Percentiles rank a stretch among this genome's conserved stretches.
phyloP scores from a whole-genome alignment of 495 filamentous ascomycete genomes.

The Sordaria brevicollis region DNA sequence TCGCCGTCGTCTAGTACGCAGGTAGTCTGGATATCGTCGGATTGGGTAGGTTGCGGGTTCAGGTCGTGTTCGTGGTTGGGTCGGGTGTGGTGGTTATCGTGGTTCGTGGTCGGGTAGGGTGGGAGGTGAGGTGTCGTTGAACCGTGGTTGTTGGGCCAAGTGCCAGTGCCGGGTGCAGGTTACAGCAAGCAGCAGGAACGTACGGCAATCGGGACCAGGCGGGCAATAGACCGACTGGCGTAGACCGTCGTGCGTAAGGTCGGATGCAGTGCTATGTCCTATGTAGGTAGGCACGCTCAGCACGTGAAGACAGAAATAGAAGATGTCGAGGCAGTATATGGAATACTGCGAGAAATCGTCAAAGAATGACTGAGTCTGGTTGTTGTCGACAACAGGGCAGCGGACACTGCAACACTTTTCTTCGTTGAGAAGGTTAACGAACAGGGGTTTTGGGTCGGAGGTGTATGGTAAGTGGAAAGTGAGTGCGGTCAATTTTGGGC shows the following conservation, averaged over 20 bases:
- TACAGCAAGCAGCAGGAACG: not conserved
- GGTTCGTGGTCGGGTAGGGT: not conserved
- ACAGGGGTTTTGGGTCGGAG: not conserved
- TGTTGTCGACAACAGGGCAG: not conserved
- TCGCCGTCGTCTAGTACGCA: not conserved
- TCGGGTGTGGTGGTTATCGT: not conserved
- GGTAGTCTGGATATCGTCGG: not conserved
- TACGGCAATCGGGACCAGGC: not conserved
- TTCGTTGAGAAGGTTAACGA: no score
- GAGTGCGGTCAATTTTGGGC: not conserved
- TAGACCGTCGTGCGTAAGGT: not conserved
- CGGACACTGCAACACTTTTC: not conserved
- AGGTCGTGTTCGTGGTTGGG: not conserved
- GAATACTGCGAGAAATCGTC: not conserved
- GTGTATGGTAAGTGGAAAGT: not conserved
- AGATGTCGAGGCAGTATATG: not conserved
- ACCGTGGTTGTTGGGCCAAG: not conserved
- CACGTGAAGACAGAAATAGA: not conserved
- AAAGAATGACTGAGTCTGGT: not conserved
- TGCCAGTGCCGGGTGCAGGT: not conserved
- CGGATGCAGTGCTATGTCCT: not conserved
- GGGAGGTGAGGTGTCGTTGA: not conserved
- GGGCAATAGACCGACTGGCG: not conserved
- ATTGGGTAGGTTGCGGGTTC: not conserved
- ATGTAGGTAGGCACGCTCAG: not conserved